phyloP scores from a whole-genome alignment of 305 asterid genomes.

The Fraxinus paxiana region DNA sequence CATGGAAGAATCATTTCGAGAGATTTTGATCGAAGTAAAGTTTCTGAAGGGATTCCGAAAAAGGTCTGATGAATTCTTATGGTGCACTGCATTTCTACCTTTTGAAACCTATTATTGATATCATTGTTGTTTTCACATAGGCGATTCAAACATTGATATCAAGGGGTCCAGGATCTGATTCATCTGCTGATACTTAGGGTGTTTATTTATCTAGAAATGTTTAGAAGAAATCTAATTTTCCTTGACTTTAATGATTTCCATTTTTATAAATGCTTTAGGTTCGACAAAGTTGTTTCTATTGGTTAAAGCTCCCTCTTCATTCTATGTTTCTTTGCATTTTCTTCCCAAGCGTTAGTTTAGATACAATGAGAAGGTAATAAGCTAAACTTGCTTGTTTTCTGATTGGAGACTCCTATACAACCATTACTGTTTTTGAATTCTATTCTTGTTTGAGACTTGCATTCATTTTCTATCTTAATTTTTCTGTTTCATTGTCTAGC shows the following conservation, averaged over 20 bases:
- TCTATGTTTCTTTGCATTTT: conserved; percentile 67
- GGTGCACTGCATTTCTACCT: background rate
- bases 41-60: conserved; percentile 58
- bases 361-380: conserved; percentile 59
- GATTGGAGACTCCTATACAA: background rate
- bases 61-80: conserved; percentile 44
- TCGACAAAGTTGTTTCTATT: conserved; percentile 73
- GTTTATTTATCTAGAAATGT: conserved; percentile 3
- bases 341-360: conserved; percentile 84
- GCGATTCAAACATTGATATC: conserved; percentile 79
- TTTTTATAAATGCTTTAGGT: conserved; percentile 42
- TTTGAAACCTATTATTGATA: background rate
- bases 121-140: conserved; percentile 28
- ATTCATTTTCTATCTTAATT: background rate
- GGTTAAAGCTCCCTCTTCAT: conserved; percentile 72
- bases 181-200: conserved; percentile 47
- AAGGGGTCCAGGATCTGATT: conserved; percentile 76
- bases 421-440: background rate
- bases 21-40: conserved; percentile 52
- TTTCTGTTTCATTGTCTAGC: too few relatives aligned
- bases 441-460: background rate
- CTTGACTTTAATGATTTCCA: conserved; percentile 18
- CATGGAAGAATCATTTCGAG: conserved; percentile 35
- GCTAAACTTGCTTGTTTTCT: background rate
- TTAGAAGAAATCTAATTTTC: conserved; percentile 5